Base-by-base conservation (phyloP, 148 eudicot genomes). In the Mesembryanthemum crystallinum region DNA sequence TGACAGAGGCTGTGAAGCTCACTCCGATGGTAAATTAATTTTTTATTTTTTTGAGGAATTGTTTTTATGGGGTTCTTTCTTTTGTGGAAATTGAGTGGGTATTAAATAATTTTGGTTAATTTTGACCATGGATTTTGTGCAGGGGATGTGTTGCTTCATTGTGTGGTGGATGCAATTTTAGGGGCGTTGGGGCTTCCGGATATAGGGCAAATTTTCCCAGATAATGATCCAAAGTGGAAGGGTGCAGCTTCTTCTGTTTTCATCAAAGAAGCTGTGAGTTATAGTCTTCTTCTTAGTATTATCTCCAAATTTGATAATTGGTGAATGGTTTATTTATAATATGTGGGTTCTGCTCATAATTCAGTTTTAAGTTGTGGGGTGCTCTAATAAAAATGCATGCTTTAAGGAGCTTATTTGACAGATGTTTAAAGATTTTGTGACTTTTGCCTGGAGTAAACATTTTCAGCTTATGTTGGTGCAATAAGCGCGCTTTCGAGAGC, bases 121-220 rank as follows among this genome's bases (percentile, higher is more conserved):
- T 42, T 27, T 30, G 37, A 4, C 11, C 58, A 39, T 10, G 39
- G 39, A 35, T 8, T 65, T 52, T 11, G 28, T 87, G 71, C 74
- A 95, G 99, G 99, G 77, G 99, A 95, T 86, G 99, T 92, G 78
- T 75, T 92, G 87, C 92, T 95, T 78, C 97, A 95, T 70, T 95
- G 97, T 85, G 97, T 92, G 67, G 97, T 95, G 65, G 99, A 95
- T 88, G 99, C 99, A 39, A 90, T 95, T 73, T 85, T 95, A 85
- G 99, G 99, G 42, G 97, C 99, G 51, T 76, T 92, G 69, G 99
- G 99, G 83, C 89, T 95, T 73, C 99, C 99, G 1, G 99, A 95
- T 78, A 92, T 92, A 5, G 99, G 97, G 45, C 97, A 95, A 85
- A 86, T 95, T 62, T 95, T 95, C 69, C 99, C 97, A 0, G 99